Percentiles rank a stretch among this genome's conserved stretches.
These are phyloP conservation scores for Nemania sp. DNA, from an alignment of 2,329 filamentous ascomycete genomes.

Conservation along the genomic window DNA sequence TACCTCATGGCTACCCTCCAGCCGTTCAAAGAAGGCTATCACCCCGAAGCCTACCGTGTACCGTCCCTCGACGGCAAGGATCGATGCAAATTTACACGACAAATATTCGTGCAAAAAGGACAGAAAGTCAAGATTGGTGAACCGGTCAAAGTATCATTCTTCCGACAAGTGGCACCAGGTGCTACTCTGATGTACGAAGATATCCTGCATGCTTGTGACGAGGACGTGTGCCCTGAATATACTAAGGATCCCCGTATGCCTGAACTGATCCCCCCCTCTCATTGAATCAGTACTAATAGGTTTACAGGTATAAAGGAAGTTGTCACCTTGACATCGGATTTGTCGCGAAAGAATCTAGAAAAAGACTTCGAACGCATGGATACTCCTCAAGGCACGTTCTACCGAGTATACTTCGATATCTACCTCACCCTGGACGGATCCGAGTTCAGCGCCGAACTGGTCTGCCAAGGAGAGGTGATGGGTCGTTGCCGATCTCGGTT, in stretches of 20 bases:
- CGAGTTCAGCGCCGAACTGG: slow-evolving; percentile 96
- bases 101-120: slow-evolving; percentile 98
- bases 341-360: slow-evolving; percentile 97
- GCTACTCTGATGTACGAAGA: slow-evolving; percentile 99
- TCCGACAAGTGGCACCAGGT: slow-evolving; percentile 94
- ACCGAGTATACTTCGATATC: slow-evolving; percentile 77
- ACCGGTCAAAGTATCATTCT: slow-evolving; percentile 98
- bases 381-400: slow-evolving; percentile 94
- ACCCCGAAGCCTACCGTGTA: slow-evolving; percentile 96
- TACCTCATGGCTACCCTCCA: slow-evolving; percentile 99
- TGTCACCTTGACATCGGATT: slow-evolving; percentile 93
- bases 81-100: slow-evolving; percentile 95
- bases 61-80: slow-evolving; percentile 96
- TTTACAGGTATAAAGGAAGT: slow-evolving; percentile 93
- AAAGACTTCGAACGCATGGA: slow-evolving; percentile 99
- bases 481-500: slow-evolving; percentile 92
- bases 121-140: slow-evolving; percentile 99
- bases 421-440: slow-evolving; percentile 95
- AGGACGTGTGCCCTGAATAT: slow-evolving; percentile 97
- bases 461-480: slow-evolving; percentile 99
- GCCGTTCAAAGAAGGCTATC: slow-evolving; percentile 98
- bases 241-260: slow-evolving; percentile 98
- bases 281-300: slow-evolving; percentile 35
- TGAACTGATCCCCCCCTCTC: not conserved
- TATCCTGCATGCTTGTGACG: slow-evolving; percentile 95